Conservation (phyloP, 1,284 basidiomycete genomes). For the Cryptococcus floricola region DNA sequence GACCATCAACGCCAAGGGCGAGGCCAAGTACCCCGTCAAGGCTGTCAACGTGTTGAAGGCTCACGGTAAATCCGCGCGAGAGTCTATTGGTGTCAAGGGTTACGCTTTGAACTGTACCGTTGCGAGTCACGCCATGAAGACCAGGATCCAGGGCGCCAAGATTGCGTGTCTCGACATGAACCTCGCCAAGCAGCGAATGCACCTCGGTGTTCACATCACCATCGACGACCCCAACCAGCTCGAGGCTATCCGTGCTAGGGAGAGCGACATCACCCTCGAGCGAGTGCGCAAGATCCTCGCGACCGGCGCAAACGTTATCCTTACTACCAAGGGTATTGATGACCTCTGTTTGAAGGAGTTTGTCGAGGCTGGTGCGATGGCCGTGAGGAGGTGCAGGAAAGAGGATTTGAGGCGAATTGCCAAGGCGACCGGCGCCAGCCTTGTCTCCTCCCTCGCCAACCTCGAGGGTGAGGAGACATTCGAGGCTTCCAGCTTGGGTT, state of each 20-base stretch:
- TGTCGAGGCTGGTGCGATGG: slow-evolving; percentile 98
- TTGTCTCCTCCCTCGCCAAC: slow-evolving; percentile 91
- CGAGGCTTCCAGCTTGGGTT: slow-evolving; percentile 82
- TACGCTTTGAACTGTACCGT: slow-evolving; percentile 99
- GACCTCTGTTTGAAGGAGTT: slow-evolving; percentile 98
- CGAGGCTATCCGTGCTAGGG: slow-evolving; percentile 92
- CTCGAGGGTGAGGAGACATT: slow-evolving; percentile 98
- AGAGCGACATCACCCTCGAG: slow-evolving; percentile 94
- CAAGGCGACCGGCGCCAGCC: slow-evolving; percentile 91
- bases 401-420: slow-evolving; percentile 96
- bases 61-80: slow-evolving; percentile 91
- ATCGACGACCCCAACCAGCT: slow-evolving; percentile 96
- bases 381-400: slow-evolving; percentile 93
- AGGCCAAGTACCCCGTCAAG: slow-evolving; percentile 99
- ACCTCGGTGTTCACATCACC: slow-evolving; percentile 94
- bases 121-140: slow-evolving; percentile 99
- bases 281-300: slow-evolving; percentile 94
- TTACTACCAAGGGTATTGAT: slow-evolving; percentile 99
- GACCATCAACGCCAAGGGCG: slow-evolving; percentile 89
- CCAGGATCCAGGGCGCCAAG: slow-evolving; percentile 85
- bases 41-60: slow-evolving; percentile 99
- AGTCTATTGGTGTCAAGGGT: slow-evolving; percentile 91
- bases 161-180: slow-evolving; percentile 99
- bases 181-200: slow-evolving; percentile 95
- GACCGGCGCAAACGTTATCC: slow-evolving; percentile 91